Base-by-base conservation (phyloP, 139 green algal genomes). In the Chlorella sp. region DNA sequence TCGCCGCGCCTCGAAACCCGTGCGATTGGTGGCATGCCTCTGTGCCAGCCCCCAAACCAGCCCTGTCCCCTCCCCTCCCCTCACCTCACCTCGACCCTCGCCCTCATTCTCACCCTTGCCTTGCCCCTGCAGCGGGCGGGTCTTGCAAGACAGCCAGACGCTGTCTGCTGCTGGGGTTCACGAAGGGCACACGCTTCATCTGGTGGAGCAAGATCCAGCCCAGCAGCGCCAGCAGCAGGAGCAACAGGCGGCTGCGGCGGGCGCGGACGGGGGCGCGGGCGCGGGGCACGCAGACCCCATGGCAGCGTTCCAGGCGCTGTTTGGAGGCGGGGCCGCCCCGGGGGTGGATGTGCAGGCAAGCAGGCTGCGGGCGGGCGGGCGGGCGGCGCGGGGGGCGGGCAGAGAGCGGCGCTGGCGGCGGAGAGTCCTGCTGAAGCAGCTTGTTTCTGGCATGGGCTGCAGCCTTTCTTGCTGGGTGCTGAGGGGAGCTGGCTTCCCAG, bases 101-200 rank as follows among this genome's bases (percentile, higher is more conserved):
- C 48, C 48, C 48, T 9, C 48, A 16, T 57, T 57, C 7, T 57
- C 9, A 16, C 39, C 26, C 19, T 3, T 39, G 15, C 22, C 21
- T 61, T 37, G 83, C 87, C 22, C 21, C 83, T 37, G 83, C 87
- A 30, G 87, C 3, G 94, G 94, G 1, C 82, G 90, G 1, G 90
- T 94, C 26, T 75, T 96, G 39, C 64, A 89, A 2, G 89, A 96
- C 53, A 78, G 88, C 15, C 75, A 91, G 83, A 75, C 37, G 7
- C 88, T 96, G 32, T 40, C 37, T 16, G 53, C 64, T 3, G 24
- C 91, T 90, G 95, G 92, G 22, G 77, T 97, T 0, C 36, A 76
- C 30, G 85, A 93, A 32, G 93, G 92, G 18, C 87, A 95, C 85
- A 96, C 93, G 1, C 60, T 97, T 48, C 94, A 97, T 89, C 79